phyloP scores from a whole-genome alignment of 2,329 filamentous ascomycete species.

The Thielaviopsis musarum region DNA sequence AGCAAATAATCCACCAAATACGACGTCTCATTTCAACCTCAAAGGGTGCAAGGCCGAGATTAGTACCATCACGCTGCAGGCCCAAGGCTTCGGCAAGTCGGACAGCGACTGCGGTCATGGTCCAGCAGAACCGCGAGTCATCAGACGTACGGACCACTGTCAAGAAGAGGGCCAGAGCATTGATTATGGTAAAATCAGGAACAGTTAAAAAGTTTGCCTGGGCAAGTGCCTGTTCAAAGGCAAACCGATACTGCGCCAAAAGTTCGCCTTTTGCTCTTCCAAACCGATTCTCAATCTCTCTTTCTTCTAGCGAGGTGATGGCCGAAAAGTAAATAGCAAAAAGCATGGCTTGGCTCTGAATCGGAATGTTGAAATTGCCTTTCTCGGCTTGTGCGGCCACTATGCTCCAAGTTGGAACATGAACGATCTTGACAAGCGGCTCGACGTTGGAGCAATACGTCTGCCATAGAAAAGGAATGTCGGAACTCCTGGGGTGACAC shows the following conservation, averaged over 20 bases:
- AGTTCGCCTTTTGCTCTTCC: constrained; percentile 27
- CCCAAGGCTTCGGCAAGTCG: constrained; percentile 44
- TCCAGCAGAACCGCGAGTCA: constrained; percentile 40
- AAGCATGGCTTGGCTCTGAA: constrained; percentile 42
- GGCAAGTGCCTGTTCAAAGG: constrained; percentile 38
- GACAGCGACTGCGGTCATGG: constrained; percentile 38
- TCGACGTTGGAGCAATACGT: constrained; percentile 60
- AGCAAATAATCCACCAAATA: constrained; percentile 43
- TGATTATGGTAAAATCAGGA: constrained; percentile 38
- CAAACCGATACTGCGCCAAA: constrained; percentile 31
- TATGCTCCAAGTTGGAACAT: constrained; percentile 48
- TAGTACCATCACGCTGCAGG: constrained; percentile 37
- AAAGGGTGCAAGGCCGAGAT: constrained; percentile 36
- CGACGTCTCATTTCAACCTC: constrained; percentile 44
- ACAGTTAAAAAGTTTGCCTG: constrained; percentile 41
- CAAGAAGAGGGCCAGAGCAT: constrained; percentile 41
- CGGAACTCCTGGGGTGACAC: constrained; percentile 48
- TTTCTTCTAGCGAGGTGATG: constrained; percentile 41
- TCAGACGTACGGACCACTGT: constrained; percentile 29
- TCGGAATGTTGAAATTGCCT: constrained; percentile 39
- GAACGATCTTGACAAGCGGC: constrained; percentile 53
- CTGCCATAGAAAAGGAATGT: constrained; percentile 52
- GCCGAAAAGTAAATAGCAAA: constrained; percentile 46
- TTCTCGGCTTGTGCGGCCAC: constrained; percentile 43
- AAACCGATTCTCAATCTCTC: constrained; percentile 34